These are phyloP conservation scores for Camellia granthamiana DNA, from an alignment of 148 eudicot genomes.

Conservation along the genomic window DNA sequence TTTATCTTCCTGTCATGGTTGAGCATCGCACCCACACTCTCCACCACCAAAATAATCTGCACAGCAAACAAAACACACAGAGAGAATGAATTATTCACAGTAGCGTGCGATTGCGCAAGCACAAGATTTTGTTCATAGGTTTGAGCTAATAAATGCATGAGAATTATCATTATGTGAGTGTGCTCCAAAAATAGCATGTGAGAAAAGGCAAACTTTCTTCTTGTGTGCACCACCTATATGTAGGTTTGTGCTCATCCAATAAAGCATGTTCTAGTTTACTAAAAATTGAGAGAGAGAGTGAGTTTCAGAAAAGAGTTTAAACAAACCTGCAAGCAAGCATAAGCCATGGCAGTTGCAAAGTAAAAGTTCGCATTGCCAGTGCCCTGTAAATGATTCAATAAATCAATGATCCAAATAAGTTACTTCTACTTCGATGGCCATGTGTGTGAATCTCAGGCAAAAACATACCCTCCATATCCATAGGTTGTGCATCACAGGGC, in stretches of 20 bases:
- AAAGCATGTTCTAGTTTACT: not conserved
- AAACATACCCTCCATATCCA: slow-evolving; percentile 98
- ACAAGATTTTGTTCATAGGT: not conserved
- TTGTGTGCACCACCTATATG: not conserved
- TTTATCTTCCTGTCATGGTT: slow-evolving; percentile 81
- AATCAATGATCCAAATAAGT: slow-evolving; percentile 14
- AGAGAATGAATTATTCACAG: not conserved
- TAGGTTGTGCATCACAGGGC: slow-evolving; percentile 96
- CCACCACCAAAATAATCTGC: slow-evolving; percentile 90
- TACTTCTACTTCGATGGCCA: not conserved
- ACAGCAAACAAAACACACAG: not conserved
- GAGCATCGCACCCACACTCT: slow-evolving; percentile 82
- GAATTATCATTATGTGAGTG: not conserved
- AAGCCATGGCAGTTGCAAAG: slow-evolving; percentile 84
- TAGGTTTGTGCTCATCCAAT: not conserved
- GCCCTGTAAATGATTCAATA: slow-evolving; percentile 53
- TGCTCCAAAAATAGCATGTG: not conserved
- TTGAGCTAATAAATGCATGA: not conserved
- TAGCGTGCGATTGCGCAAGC: too few relatives aligned
- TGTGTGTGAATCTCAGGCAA: not conserved
- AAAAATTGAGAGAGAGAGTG: not conserved
- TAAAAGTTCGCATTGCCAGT: slow-evolving; percentile 99
- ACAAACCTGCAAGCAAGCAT: slow-evolving; percentile 87
- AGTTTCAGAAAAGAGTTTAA: not conserved
- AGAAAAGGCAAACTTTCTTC: not conserved